Conservation (phyloP, 495 filamentous ascomycete genomes). For the Neurospora sp. region DNA sequence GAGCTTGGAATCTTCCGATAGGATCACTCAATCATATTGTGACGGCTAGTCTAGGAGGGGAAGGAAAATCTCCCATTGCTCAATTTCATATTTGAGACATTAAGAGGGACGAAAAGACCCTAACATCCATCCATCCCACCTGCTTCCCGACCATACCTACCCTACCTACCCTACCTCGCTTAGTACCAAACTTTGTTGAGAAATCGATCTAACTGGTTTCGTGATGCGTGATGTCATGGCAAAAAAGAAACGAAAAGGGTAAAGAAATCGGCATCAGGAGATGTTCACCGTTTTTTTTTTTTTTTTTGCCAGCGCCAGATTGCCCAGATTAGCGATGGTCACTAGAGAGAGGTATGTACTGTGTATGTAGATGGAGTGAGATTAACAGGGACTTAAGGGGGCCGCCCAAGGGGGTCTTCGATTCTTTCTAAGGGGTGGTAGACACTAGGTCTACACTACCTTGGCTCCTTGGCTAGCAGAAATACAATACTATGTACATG, state of each 20-base stretch:
- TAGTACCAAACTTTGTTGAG: background rate
- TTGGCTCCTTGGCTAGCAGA: background rate
- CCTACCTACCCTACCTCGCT: background rate
- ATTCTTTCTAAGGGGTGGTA: background rate
- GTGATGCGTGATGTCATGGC: background rate
- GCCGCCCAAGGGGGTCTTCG: background rate
- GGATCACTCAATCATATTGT: background rate
- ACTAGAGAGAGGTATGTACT: background rate
- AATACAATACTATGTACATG: too few species aligned
- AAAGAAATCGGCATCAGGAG: background rate
- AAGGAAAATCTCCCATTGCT: background rate
- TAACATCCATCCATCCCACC: background rate
- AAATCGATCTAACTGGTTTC: background rate
- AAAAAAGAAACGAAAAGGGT: background rate
- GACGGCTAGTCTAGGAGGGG: background rate
- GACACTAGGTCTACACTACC: background rate
- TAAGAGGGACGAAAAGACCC: background rate
- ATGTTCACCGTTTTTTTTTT: background rate
- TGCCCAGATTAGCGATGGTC: background rate
- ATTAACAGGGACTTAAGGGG: background rate
- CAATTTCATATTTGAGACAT: background rate
- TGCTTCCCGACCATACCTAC: background rate
- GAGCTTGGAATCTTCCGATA: background rate
- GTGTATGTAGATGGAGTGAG: background rate
- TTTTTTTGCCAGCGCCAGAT: background rate